Evolutionary conservation across 2,329 filamentous ascomycete species (phyloP), one percentile per base, ranked within the genome.

Genomic region (Trichocomaceae sp.): DNA sequence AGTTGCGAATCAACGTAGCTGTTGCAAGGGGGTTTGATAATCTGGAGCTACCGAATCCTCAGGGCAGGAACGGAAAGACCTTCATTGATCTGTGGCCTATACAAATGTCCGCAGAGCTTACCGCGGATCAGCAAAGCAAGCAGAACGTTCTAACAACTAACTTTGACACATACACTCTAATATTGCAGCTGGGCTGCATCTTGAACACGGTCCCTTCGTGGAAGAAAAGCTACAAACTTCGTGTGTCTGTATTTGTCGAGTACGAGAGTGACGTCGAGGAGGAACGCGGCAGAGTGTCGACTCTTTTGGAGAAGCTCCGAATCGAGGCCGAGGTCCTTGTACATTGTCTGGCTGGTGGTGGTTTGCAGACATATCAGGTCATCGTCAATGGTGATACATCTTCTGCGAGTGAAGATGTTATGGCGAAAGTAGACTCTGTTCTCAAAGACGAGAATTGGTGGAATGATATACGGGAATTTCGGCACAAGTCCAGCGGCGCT

Each of bases 51-150:
- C 90, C 90, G 0, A 77, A 81, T 19, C 69, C 77, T 0, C 76
- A 83, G 39, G 79, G 78, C 3, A 64, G 68, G 17, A 82, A 85
- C 52, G 76, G 75, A 3, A 92, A 92, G 66, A 88, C 84, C 63
- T 92, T 86, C 64, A 88, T 95, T 58, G 90, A 95, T 64, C 74
- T 95, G 4, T 95, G 90, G 90, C 90, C 90, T 0, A 93, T 95
- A 52, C 90, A 95, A 61, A 95, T 95, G 88, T 92, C 89, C 5
- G 89, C 89, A 1, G 88, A 92, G 63, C 81, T 93, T 33, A 81
- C 83, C 0, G 77, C 85, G 1, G 83, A 86, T 59, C 79, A 79
- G 1, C 81, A 83, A 64, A 84, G 79, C 59, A 80, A 79, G 57
- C 74, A 79, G 58, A 83, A 83, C 62, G 78, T 93, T 5, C 70